These are phyloP conservation scores for Cercospora citrullina DNA, from an alignment of 2,329 filamentous ascomycete genomes.

Conservation along the genomic window DNA sequence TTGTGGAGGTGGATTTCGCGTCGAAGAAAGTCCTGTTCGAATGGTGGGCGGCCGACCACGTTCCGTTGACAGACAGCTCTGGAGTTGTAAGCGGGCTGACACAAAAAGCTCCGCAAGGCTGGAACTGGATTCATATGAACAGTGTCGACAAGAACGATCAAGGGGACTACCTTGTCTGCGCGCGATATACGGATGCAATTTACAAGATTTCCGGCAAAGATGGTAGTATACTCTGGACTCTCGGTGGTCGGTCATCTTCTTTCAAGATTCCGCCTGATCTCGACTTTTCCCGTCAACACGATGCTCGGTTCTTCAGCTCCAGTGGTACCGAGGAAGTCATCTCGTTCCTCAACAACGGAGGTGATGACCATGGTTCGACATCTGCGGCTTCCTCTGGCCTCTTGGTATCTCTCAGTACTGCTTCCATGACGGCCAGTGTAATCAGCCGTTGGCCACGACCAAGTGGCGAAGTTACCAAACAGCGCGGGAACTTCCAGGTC, in stretches of 20 bases:
- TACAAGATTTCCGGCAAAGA: constrained; percentile 42
- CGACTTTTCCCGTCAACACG: constrained; percentile 21
- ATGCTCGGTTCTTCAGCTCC: constrained; percentile 17
- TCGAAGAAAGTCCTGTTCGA: constrained; percentile 38
- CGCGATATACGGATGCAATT: constrained; percentile 42
- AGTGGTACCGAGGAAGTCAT: constrained; percentile 12
- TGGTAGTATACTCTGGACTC: constrained; percentile 42
- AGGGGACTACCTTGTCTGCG: constrained; percentile 44
- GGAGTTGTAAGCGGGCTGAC: not conserved
- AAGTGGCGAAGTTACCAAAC: constrained; percentile 34
- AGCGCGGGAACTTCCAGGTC: constrained; percentile 40
- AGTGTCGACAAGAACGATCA: constrained; percentile 42
- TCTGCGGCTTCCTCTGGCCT: constrained; percentile 14
- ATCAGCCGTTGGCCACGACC: constrained; percentile 37
- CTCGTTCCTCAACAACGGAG: constrained; percentile 20
- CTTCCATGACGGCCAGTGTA: not conserved
- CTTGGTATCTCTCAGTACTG: constrained; percentile 12
- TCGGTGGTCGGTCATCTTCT: constrained; percentile 29
- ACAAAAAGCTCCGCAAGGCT: constrained; percentile 8
- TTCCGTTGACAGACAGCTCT: constrained; percentile 38
- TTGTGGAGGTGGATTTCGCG: constrained; percentile 37
- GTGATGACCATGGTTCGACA: constrained; percentile 7
- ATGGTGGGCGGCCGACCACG: constrained; percentile 40
- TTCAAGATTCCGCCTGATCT: constrained; percentile 15
- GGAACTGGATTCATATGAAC: constrained; percentile 40